Base-by-base conservation (phyloP, 2,329 filamentous ascomycete species). In the Aureobasidium pullulans region DNA sequence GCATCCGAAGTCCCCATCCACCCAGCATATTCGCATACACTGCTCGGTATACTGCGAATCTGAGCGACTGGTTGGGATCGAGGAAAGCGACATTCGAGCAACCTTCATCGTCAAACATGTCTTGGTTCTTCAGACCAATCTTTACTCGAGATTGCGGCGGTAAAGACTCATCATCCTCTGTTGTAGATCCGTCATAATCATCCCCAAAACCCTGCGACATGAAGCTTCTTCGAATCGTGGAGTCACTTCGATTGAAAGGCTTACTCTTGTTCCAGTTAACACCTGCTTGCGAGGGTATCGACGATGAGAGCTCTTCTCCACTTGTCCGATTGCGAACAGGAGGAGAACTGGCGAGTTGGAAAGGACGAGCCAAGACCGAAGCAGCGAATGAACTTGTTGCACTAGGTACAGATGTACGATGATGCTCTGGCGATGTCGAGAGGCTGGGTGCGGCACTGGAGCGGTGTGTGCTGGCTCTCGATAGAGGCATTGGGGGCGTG, bases 1-100 rank as follows among this genome's bases (percentile, higher is more conserved):
- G 74, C 23, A 81, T 75, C 11, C 77, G 72, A 10, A 86, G 64
- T 11, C 77, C 77, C 84, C 83, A 86, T 8, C 79, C 77, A n/a
- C 78, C 78, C 4, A 86, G 74, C 59, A 84, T 73, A 49, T 83
- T 73, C 3, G 84, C 81, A 68, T 86, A 86, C 46, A 78, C 74
- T 53, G 75, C 71, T 43, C 82, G 77, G 72, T 84, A 87, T 2
- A 77, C 73, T 6, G 70, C 71, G 64, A 80, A 81, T 44, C 80
- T 72, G 63, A 69, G 70, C 19, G 76, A 74, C 46, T 80, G 75
- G 9, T 72, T 72, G 46, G 73, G 72, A 44, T 83, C 76, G 6
- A 85, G 70, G 19, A 85, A 70, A 11, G 79, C 74, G 16, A 74
- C 69, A 57, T 74, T 74, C 3, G 75, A 69, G 54, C 73, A 70